Evolutionary conservation across 208 protist genomes (phyloP), one percentile per base, ranked within the genome.

Genomic region (Wallacemonas rigidus): DNA sequence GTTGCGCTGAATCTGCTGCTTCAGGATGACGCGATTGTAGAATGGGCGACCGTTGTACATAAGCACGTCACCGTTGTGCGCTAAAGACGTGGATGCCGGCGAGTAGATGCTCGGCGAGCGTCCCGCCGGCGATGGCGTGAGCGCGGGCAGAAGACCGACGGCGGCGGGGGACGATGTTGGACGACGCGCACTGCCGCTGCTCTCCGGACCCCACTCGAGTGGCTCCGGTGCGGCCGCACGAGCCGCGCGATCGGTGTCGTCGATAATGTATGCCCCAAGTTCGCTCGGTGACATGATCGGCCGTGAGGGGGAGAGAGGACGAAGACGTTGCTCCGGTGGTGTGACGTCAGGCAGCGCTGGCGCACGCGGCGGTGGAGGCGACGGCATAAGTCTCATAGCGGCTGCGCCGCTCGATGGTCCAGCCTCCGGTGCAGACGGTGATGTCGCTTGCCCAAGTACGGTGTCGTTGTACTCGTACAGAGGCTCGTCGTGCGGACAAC

Each of bases 381-480:
- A 50, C 45, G 45, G 45, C 8, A 50, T 50, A 12, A 26, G 26
- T 26, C 26, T 26, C 26, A 26, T 26, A 0, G 26, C 26, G 26
- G 26, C 26, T 26, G 0, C 26, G 26, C 26, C 26, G 26, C 26
- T 0, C 26, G 26, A 26, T 26, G 26, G 26, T 26, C 0, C 26
- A 26, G 26, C 26, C 26, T 26, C 26, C 26, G 26, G 26, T 26
- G 26, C 26, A 26, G 26, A 26, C 26, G 26, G 26, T 26, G 26
- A 26, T 26, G 26, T 26, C 26, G 26, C 26, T 26, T 26, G 26
- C 26, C 26, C 26, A 26, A 26, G 26, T 26, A 26, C 26, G 2
- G 79, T 83, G 71, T 83, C 79, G 77, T 86, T 86, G 81, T 86
- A 86, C 53, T 64, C 63, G 11, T 82, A 61, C 15, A 81, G 45